Evolutionary conservation across 2,329 filamentous ascomycete species (phyloP), one percentile per base, ranked within the genome.

Genomic region (Pyrenophora teres): DNA sequence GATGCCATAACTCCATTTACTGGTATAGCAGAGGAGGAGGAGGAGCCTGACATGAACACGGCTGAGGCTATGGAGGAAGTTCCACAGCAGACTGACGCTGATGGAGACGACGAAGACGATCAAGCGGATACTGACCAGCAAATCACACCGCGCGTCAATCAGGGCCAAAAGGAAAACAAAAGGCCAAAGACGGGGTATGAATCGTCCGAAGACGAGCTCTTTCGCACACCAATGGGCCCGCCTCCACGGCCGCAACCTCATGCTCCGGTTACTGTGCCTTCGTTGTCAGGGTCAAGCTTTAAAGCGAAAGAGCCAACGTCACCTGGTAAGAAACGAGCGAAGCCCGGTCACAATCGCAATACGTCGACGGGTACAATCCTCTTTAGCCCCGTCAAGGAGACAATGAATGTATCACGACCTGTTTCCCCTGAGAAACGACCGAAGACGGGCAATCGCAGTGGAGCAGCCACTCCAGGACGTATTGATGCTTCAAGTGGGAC

Each of bases 81-180:
- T 35, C 76, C 80, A 37, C 81, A 76, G 65, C 86, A 92, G 51
- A 92, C 89, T 0, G 90, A 94, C 65, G 90, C 87, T 6, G 91
- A 96, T 68, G 90, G 91, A 0, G 92, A 97, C 64, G 92, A 96
- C 64, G 92, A 97, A 25, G 77, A 81, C n/a, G 75, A 74, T n/a
- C 60, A 62, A 21, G 63, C 57, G 5, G 71, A 68, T 6, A 71
- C 72, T 2, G 62, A 64, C 40, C 57, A 51, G 38, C 56, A 62
- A 30, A 53, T 56, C 2, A 64, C 54, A n/a, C 54, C 59, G 6
- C 57, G 47, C 21, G 40, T 55, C 7, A 45, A 48, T 19, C 65
- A 67, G 1, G 46, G 48, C 9, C 57, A 68, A 25, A 70, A 69
- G 38, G 67, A 73, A 27, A 70, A 67, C 23, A 62, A 60, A 41